These are phyloP conservation scores for Rhynchospora pubera DNA, from an alignment of 176 grass and related monocot species.

Conservation along the genomic window DNA sequence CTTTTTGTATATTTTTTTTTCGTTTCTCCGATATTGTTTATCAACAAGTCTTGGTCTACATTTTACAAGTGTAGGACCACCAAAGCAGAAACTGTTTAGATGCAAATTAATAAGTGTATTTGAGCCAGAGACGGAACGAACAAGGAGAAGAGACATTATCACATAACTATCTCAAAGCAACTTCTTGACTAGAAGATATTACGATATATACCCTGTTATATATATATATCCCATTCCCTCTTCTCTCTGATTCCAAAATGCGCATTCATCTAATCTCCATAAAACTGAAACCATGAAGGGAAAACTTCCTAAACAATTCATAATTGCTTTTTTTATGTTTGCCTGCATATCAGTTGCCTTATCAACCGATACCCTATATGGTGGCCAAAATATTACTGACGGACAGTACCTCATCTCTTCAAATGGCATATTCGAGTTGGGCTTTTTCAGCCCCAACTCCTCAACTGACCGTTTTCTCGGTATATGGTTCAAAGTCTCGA, in stretches of 20 bases:
- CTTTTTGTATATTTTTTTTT: not conserved
- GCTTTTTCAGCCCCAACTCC: conserved; percentile 29
- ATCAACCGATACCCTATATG: too few relatives aligned
- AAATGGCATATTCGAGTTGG: conserved; percentile 26
- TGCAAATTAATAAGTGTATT: not conserved
- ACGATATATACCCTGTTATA: too few relatives aligned
- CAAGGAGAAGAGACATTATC: too few relatives aligned
- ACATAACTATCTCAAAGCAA: too few relatives aligned
- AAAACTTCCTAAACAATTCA: too few relatives aligned
- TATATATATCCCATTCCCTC: too few relatives aligned
- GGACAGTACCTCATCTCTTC: conserved; percentile 32
- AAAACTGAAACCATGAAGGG: too few relatives aligned
- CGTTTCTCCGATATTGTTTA: not conserved
- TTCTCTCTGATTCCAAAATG: too few relatives aligned
- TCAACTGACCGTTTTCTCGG: conserved; percentile 29
- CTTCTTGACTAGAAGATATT: too few relatives aligned
- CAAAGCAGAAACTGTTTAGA: not conserved
- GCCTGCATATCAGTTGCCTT: too few relatives aligned
- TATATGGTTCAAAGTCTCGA: conserved; percentile 48
- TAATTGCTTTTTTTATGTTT: too few relatives aligned
- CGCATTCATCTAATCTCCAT: too few relatives aligned
- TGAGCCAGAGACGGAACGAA: not conserved
- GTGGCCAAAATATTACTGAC: conserved; percentile 1
- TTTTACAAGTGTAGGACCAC: not conserved
- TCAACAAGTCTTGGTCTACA: not conserved